Base-by-base conservation (phyloP, 2,329 filamentous ascomycete species). In the Emergomyces pasteurianus region DNA sequence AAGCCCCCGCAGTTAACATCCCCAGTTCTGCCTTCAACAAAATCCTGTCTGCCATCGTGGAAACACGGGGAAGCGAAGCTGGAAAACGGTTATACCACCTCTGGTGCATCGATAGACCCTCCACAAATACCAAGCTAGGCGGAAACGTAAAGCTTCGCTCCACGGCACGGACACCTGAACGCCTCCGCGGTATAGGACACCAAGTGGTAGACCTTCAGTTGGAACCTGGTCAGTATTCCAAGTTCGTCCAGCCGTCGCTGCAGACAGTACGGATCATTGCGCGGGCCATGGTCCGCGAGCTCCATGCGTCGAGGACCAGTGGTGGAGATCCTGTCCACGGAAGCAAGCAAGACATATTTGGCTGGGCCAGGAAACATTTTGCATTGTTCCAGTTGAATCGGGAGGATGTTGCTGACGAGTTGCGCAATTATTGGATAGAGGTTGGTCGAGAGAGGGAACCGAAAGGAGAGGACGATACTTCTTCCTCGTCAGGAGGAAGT, bases 31-130 rank as follows among this genome's bases (percentile, higher is more conserved):
- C 78, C 6, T 84, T 85, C 74, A 80, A 83, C 63, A 66, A 68
- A 21, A 63, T 84, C 7, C 78, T 88, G 7, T 73, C 78, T 50
- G 81, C 80, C n/a, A 73, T 85, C 9, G 78, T 82, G 2, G 75
- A 79, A 34, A 73, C 73, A 0, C 76, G 79, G 54, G 80, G 79
- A 59, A 79, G 77, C 61, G 60, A 64, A 10, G 73, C 73, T 40
- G 85, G 80, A 61, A 77, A 73, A 61, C 70, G 66, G 3, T 65
- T 84, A 40, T 80, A 81, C 60, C 68, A 78, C 10, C 70, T 69
- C 42, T 84, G 81, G 77, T 80, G 77, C 58, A 64, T 73, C 40
- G 52, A 55, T 55, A 67, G 71, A 49, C 67, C 67, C 3, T n/a
- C 43, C n/a, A 7, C 28, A 21, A 58, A 40, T 8, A n/a, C 9